A percentile compares a stretch with the other conserved stretches of the same genome.
Evolutionary conservation across 345 rosid species (phyloP).

Genomic region (Salix exigua): DNA sequence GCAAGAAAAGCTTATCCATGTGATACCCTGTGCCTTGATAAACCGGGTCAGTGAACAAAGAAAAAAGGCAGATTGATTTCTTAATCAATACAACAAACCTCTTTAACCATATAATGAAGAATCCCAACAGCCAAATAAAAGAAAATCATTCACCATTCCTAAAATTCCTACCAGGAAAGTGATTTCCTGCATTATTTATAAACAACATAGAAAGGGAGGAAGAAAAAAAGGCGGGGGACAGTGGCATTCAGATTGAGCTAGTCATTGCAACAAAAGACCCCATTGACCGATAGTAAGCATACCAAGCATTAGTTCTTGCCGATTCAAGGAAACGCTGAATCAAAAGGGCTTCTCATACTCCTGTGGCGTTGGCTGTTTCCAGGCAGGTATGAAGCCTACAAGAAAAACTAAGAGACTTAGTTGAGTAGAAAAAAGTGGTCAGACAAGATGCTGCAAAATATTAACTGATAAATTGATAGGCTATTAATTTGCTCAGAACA

Average conservation of each 20-base stretch:
- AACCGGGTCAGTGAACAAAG: neutral
- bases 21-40: neutral
- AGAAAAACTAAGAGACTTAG: conserved; percentile 5
- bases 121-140: conserved; percentile 1
- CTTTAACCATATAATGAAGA: neutral
- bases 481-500: neutral
- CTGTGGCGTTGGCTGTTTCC: conserved; percentile 77
- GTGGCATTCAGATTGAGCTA: neutral
- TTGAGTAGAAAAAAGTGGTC: neutral
- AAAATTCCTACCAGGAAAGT: conserved; percentile 5
- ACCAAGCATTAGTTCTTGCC: conserved; percentile 12
- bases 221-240: neutral
- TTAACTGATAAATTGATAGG: neutral
- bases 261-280: conserved; percentile 10
- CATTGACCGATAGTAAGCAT: neutral
- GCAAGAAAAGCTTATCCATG: neutral
- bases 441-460: neutral
- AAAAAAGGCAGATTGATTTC: neutral
- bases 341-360: conserved; percentile 77
- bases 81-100: conserved; percentile 1
- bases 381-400: conserved; percentile 74
- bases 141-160: conserved; percentile 12
- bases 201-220: neutral
- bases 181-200: conserved; percentile 5
- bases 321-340: conserved; percentile 14